Base-by-base conservation (phyloP, 2,329 filamentous ascomycete species). In the Monosporascus sp. region DNA sequence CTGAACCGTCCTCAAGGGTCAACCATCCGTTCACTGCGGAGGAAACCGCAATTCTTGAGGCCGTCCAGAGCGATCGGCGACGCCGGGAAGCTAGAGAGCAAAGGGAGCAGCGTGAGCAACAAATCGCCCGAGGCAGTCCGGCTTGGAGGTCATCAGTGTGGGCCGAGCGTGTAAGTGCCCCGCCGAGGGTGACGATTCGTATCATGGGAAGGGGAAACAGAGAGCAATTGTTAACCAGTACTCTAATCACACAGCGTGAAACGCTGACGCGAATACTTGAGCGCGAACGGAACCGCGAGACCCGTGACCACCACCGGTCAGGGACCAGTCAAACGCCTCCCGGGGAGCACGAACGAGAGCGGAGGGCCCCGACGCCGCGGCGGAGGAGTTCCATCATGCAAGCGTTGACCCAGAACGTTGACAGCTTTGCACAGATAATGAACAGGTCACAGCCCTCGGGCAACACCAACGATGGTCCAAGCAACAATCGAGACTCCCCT, bases 41-140 rank as follows among this genome's bases (percentile, higher is more conserved):
- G 49, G 82, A 86, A 58, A 78, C 78, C 2, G 66, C 78, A 45
- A 78, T 84, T 1, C 67, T 85, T 3, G 80, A 84, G 54, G 80
- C 80, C 3, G 72, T 83, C 28, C 77, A 81, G 55, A 73, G 74
- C 31, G 76, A 80, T 50, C 77, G 81, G 37, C 74, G 78, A 24
- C 74, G 78, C 18, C 72, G 77, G 43, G 78, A 81, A 51, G 59
- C 62, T 67, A 71, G 63, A 57, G 77, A 63, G 55, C 64, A 48
- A 58, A 61, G 45, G 61, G 69, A 63, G 58, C 64, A 55, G 53
- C 48, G 51, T 51, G 67, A 59, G 56, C 58, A 46, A 52, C 59
- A 56, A 57, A 52, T 50, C 48, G 53, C 51, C 18, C 54, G 61
- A 53, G 58, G 59, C 24, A 58, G 55, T 51, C 57, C 56, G 50